These are phyloP conservation scores for Lachancea sp. DNA, from an alignment of 805 yeast species.

Conservation along the genomic window DNA sequence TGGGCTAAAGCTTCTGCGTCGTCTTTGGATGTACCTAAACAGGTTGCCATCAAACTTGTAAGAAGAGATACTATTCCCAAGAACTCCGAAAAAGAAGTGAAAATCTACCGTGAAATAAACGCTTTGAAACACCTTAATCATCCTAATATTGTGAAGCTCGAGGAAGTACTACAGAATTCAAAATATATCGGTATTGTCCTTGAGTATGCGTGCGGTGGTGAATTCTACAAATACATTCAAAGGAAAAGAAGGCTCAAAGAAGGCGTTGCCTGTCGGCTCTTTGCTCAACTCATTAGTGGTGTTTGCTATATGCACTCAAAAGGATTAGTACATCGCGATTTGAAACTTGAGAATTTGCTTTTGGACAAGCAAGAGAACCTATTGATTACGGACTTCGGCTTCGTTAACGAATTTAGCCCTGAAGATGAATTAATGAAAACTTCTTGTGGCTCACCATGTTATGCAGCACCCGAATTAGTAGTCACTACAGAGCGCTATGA, in stretches of 20 bases:
- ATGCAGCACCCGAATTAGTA: constrained; percentile 97
- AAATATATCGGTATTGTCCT: constrained; percentile 93
- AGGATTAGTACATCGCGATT: constrained; percentile 87
- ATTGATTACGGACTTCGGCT: constrained; percentile 87
- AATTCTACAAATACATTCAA: constrained; percentile 85
- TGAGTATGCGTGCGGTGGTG: constrained; percentile 97
- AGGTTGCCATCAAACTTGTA: constrained; percentile 90
- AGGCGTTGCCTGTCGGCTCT: constrained; percentile 73
- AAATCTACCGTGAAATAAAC: constrained; percentile 88
- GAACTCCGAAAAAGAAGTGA: constrained; percentile 78
- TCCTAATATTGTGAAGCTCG: constrained; percentile 88
- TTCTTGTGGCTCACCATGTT: constrained; percentile 95
- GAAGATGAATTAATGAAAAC: constrained; percentile 82
- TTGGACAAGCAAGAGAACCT: constrained; percentile 83
- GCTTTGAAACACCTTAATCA: constrained; percentile 81
- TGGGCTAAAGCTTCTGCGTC: constrained; percentile 78
- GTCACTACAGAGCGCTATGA: constrained; percentile 81
- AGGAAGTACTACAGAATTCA: constrained; percentile 89
- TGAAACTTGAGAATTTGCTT: constrained; percentile 80
- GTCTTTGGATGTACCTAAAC: constrained; percentile 43
- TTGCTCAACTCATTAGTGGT: constrained; percentile 90
- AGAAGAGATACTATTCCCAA: constrained; percentile 83
- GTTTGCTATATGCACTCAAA: constrained; percentile 89
- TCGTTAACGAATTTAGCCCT: constrained; percentile 68
- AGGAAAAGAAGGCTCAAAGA: constrained; percentile 85